Evolutionary conservation across 225 moss, liverwort and hornwort genomes (phyloP).

Genomic region (Pleurozium schreberi): DNA sequence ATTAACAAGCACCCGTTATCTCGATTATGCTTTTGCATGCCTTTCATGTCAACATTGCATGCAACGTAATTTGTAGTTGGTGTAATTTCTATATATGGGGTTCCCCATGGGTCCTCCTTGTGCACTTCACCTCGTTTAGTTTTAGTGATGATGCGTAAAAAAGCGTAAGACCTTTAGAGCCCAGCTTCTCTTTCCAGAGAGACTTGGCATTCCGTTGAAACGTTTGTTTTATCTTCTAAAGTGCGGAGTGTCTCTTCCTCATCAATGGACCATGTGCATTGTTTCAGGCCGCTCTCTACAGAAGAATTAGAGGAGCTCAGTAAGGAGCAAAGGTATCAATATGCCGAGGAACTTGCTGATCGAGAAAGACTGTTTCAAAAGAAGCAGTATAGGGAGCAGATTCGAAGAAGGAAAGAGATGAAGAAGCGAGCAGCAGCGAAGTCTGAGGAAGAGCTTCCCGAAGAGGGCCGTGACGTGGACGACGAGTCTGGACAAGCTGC

Average conservation of each 20-base stretch:
- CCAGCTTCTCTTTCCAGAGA: background rate
- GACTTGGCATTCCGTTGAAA: background rate
- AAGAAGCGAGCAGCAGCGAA: slow-evolving; percentile 21
- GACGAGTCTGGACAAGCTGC: slow-evolving; percentile 43
- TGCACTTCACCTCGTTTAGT: background rate
- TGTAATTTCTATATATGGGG: background rate
- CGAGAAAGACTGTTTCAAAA: slow-evolving; percentile 45
- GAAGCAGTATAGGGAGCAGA: slow-evolving; percentile 41
- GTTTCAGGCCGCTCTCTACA: slow-evolving; percentile 21
- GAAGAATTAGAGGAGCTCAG: slow-evolving; percentile 45
- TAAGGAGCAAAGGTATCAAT: slow-evolving; percentile 29
- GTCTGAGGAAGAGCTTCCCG: slow-evolving; percentile 22
- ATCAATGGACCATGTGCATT: background rate
- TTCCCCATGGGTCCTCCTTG: background rate
- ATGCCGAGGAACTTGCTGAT: slow-evolving; percentile 35
- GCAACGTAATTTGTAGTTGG: background rate
- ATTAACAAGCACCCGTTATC: background rate
- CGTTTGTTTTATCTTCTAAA: background rate
- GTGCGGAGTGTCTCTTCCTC: background rate
- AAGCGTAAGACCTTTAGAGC: background rate
- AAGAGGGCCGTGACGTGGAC: slow-evolving; percentile 17
- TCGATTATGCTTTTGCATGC: background rate
- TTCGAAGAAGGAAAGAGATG: slow-evolving; percentile 31
- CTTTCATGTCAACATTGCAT: background rate
- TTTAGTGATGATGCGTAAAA: background rate